Evolutionary conservation across 176 grass and related monocot genomes (phyloP), one percentile per base, ranked within the genome.

Genomic region (Leersia perrieri): DNA sequence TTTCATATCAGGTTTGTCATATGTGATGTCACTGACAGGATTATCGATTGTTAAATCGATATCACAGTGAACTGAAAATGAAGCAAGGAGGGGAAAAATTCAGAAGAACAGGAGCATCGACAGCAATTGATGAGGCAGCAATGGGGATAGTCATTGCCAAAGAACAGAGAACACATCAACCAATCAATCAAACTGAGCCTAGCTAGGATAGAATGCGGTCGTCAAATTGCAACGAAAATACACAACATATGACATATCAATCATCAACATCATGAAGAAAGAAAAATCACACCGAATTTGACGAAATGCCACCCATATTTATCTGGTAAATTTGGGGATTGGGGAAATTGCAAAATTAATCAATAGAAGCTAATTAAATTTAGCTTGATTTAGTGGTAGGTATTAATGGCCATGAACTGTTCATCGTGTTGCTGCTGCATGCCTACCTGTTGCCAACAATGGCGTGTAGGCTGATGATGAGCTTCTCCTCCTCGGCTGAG

Each of bases 371-470:
- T 38, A 23, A 69, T 3, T 13, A 51, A 51, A 6, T 41, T 1
- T 26, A 61, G 61, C 61, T 83, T 38, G 22, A 78, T 79, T 61
- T 66, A 26, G 35, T n/a, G 20, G 20, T 61, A 34, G 38, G 73
- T 79, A 32, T 28, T 55, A 30, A 69, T 44, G 30, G 75, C 22
- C 51, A 55, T 3, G n/a, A 32, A 11, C 53, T 53, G 27, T 11
- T 49, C 73, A 29, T 33, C 49, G 47, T 9, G 5, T 26, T 55
- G 49, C 49, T 55, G 18, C 49, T 55, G 20, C 9, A 30, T 9
- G 32, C 45, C 60, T 80, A 89, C 97, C 97, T 99, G 81, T 99
- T 99, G 29, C 97, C 97, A 86, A 99, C 97, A 87, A 99, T 99
- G 63, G 86, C 85, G 85, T 99, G 97, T 3, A 99, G 92, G 73